Conservation (phyloP, 805 yeast species). For the Debaryomyces castellii region DNA sequence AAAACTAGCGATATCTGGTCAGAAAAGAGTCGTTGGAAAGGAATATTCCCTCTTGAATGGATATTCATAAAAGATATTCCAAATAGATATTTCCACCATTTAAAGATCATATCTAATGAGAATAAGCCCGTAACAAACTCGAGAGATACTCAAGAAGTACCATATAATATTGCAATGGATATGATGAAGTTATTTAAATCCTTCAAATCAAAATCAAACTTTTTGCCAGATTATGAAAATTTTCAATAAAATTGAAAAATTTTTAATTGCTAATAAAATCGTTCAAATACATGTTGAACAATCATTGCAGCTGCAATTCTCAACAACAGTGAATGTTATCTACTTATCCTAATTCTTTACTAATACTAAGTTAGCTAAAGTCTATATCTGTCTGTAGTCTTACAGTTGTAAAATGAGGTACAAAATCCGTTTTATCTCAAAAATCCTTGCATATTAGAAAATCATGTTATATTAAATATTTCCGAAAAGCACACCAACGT, state of each 20-base stretch:
- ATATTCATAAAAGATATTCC: slow-evolving; percentile 49
- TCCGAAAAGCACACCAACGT: too few species aligned
- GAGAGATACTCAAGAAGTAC: slow-evolving; percentile 61
- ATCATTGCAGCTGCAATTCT: too few species aligned
- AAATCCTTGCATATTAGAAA: neutral
- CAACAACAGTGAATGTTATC: too few species aligned
- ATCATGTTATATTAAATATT: too few species aligned
- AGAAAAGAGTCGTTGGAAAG: slow-evolving; percentile 49
- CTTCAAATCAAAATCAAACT: slow-evolving; percentile 8
- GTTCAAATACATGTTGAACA: too few species aligned
- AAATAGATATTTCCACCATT: slow-evolving; percentile 45
- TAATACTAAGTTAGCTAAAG: too few species aligned
- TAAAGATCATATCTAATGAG: slow-evolving; percentile 46
- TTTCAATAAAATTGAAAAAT: neutral
- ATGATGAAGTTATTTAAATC: slow-evolving; percentile 46
- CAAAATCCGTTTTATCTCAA: neutral
- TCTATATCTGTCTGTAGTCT: too few species aligned
- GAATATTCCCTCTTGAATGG: slow-evolving; percentile 57
- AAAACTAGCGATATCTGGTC: slow-evolving; percentile 46
- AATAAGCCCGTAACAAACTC: slow-evolving; percentile 55
- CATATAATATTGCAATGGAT: slow-evolving; percentile 45
- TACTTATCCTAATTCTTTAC: too few species aligned
- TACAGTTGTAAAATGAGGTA: neutral
- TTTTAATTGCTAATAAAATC: neutral
- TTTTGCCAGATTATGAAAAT: neutral